These are phyloP conservation scores for Dioszegia hungarica DNA, from an alignment of 768 basidiomycete genomes.

Conservation along the genomic window DNA sequence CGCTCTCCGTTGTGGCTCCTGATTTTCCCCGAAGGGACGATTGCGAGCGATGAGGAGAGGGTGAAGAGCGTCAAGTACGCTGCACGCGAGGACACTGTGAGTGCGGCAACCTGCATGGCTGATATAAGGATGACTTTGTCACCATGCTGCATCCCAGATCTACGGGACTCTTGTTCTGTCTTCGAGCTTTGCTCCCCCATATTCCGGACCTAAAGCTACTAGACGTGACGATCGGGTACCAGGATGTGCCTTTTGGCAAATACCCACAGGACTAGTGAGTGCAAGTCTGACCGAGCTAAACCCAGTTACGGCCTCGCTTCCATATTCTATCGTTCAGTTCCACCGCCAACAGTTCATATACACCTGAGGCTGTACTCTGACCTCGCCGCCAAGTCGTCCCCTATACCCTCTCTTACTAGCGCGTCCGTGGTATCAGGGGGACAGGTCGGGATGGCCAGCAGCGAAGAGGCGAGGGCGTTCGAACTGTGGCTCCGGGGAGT, in stretches of 20 bases:
- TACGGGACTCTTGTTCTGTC: conserved; percentile 78
- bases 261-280: conserved; percentile 68
- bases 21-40: conserved; percentile 93
- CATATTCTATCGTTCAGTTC: conserved; percentile 71
- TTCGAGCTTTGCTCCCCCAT: conserved; percentile 72
- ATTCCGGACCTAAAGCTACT: conserved; percentile 72
- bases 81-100: conserved; percentile 77
- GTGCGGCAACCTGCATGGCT: conserved; percentile 45
- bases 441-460: conserved; percentile 53
- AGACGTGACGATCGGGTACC: conserved; percentile 89
- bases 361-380: conserved; percentile 72
- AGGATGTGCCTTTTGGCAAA: conserved; percentile 72
- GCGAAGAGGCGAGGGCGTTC: conserved; percentile 62
- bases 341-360: conserved; percentile 81
- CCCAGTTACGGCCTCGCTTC: conserved; percentile 73
- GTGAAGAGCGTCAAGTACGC: conserved; percentile 82
- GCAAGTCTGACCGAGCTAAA: background rate
- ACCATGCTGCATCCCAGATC: conserved; percentile 84
- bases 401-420: conserved; percentile 3
- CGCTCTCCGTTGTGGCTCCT: conserved; percentile 66
- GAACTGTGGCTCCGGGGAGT: conserved; percentile 74
- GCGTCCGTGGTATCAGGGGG: conserved; percentile 13
- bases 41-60: conserved; percentile 78
- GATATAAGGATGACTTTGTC: conserved; percentile 64
- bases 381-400: conserved; percentile 50